A percentile compares a stretch with the other conserved stretches of the same genome.
Evolutionary conservation across 2,329 filamentous ascomycete genomes (phyloP).

Genomic region (Talaromyces sp.): DNA sequence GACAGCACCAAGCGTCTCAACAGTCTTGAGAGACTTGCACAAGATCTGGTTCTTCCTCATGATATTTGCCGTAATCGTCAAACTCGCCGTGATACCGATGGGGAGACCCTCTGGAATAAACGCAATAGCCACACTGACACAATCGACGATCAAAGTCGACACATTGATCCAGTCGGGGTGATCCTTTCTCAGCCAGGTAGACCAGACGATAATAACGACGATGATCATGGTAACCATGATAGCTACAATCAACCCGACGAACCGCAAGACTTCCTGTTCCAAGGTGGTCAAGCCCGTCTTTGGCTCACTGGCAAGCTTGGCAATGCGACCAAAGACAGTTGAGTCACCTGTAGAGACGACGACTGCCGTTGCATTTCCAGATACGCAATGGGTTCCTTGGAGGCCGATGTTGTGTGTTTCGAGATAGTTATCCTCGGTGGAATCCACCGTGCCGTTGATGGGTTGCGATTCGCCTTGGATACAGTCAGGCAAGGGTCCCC

Average conservation of each 20-base stretch:
- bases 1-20: constrained; percentile 69
- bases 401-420: constrained; percentile 73
- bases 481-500: background rate
- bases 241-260: constrained; percentile 41
- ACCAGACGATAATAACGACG: constrained; percentile 65
- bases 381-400: constrained; percentile 74
- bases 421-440: constrained; percentile 67
- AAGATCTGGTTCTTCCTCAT: constrained; percentile 74
- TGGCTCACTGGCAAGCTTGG: constrained; percentile 65
- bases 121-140: constrained; percentile 67
- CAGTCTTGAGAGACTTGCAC: constrained; percentile 75
- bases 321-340: constrained; percentile 73
- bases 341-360: constrained; percentile 68
- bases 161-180: constrained; percentile 70
- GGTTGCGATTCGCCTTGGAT: constrained; percentile 60
- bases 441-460: constrained; percentile 59
- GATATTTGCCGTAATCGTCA: constrained; percentile 72
- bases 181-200: constrained; percentile 61
- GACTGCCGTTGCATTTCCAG: constrained; percentile 61
- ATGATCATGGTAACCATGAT: constrained; percentile 25
- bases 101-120: constrained; percentile 73
- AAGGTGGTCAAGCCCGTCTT: constrained; percentile 65
- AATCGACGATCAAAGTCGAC: constrained; percentile 66
- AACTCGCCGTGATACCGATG: constrained; percentile 63
- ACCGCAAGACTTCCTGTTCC: constrained; percentile 68